phyloP scores from a whole-genome alignment of 169 alveolate genomes.

The Plasmodium coatneyi region DNA sequence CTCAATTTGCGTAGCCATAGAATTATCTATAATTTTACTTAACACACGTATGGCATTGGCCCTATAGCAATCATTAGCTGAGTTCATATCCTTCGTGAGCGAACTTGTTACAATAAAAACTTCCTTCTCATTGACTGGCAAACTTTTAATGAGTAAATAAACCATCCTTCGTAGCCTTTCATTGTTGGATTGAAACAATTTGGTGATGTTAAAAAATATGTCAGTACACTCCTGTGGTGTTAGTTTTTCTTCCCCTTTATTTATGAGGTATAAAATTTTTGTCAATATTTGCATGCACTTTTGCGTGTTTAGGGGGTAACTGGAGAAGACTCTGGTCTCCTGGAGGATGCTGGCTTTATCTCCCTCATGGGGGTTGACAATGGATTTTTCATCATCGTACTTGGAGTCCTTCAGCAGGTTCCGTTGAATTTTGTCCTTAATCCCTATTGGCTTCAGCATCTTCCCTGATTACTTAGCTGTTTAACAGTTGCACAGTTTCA shows the following conservation, averaged over 20 bases:
- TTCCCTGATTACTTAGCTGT: neutral
- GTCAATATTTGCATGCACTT: constrained; percentile 89
- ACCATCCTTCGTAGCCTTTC: constrained; percentile 93
- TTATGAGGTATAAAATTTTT: constrained; percentile 86
- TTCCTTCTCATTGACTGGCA: constrained; percentile 93
- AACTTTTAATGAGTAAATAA: constrained; percentile 92
- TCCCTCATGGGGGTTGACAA: constrained; percentile 76
- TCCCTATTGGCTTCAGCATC: constrained; percentile 45
- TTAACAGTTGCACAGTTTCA: neutral
- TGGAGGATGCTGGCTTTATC: constrained; percentile 90
- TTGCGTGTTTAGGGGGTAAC: constrained; percentile 86
- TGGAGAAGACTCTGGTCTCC: constrained; percentile 91
- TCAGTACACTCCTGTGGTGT: constrained; percentile 92
- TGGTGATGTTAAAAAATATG: constrained; percentile 95
- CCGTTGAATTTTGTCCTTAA: constrained; percentile 62
- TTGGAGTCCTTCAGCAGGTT: constrained; percentile 22
- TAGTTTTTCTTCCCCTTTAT: constrained; percentile 89
- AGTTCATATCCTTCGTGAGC: constrained; percentile 95
- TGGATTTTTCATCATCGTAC: constrained; percentile 47
- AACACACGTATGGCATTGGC: constrained; percentile 97
- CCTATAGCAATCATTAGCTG: constrained; percentile 93
- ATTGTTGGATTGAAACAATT: constrained; percentile 93
- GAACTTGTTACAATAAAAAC: constrained; percentile 96
- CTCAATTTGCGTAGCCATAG: constrained; percentile 95
- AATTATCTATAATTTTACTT: constrained; percentile 94